Evolutionary conservation across 106 monocot genomes (phyloP).

Genomic region (Allium sativum): DNA sequence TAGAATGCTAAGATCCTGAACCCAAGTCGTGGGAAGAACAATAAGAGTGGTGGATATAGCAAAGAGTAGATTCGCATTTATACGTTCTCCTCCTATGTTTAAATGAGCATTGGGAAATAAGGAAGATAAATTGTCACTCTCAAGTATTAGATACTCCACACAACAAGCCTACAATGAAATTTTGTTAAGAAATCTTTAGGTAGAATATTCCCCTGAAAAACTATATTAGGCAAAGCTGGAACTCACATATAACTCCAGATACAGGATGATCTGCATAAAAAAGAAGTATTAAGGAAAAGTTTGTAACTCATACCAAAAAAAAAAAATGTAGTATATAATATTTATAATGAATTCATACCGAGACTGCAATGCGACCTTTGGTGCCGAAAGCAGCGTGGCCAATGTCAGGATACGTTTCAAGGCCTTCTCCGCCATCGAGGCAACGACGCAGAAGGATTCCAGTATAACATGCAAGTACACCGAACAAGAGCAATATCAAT

Average conservation of each 20-base stretch:
- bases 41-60: constrained; percentile 61
- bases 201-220: too few relatives aligned
- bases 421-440: constrained; percentile 36
- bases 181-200: not conserved
- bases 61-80: constrained; percentile 62
- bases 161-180: constrained; percentile 58
- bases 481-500: constrained; percentile 40
- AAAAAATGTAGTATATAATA: not conserved
- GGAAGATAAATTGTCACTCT: constrained; percentile 83
- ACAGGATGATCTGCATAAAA: constrained; percentile 57
- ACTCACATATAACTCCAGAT: constrained; percentile 86
- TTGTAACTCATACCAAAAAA: not conserved
- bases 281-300: not conserved
- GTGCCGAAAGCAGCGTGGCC: constrained; percentile 64
- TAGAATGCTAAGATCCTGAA: constrained; percentile 69
- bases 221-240: not conserved
- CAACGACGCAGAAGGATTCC: constrained; percentile 35
- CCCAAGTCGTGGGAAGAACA: constrained; percentile 85
- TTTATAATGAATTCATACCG: constrained; percentile 27
- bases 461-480: constrained; percentile 38
- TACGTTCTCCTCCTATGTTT: constrained; percentile 32
- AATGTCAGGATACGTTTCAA: constrained; percentile 58
- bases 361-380: constrained; percentile 48
- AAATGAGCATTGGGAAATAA: constrained; percentile 76
- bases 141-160: constrained; percentile 84